Evolutionary conservation across 768 basidiomycete genomes (phyloP), one percentile per base, ranked within the genome.

Genomic region (Hysterangium stoloniferum): DNA sequence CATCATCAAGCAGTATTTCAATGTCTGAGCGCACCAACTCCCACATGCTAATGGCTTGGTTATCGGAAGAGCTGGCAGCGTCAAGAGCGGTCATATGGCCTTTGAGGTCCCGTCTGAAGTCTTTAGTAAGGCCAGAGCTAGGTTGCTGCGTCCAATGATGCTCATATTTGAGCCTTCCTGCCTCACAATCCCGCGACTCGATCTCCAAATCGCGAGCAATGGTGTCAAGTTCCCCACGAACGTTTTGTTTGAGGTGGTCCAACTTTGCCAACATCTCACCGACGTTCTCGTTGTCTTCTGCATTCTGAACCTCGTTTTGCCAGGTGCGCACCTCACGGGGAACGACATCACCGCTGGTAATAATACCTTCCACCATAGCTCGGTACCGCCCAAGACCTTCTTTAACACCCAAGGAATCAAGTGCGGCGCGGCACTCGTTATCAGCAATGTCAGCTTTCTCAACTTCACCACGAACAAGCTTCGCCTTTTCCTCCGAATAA

Each of bases 401-500:
- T 55, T 84, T 84, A 28, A 98, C 75, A 0, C 87, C 88, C 54
- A 94, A 71, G 25, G 81, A 80, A 42, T 95, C 93, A 45, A 98
- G 64, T 20, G 82, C 80, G 41, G 86, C 86, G 56, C 79, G 71
- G 29, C 78, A 77, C 64, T 94, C 89, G 4, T 74, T 84, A 61
- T 96, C 92, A 0, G 86, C 83, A 20, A 78, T 70, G 55, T 97
- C 94, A 0, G 82, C 84, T 46, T 81, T 79, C 71, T 97, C 95
- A 6, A 86, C 87, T 64, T 98, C 93, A 4, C 73, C 79, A 34
- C 96, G 76, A 6, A 93, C 91, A 24, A 89, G 62, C 66, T 99
- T 98, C 19, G 95, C 96, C 70, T 98, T 98, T 69, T 99, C 96
- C 66, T 99, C 96, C 0, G 92, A 95, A 65, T 99, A 99, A 12